A percentile compares a stretch with the other conserved stretches of the same genome.
phyloP scores from a whole-genome alignment of 768 basidiomycete genomes.

The Rubroboletus satanas region DNA sequence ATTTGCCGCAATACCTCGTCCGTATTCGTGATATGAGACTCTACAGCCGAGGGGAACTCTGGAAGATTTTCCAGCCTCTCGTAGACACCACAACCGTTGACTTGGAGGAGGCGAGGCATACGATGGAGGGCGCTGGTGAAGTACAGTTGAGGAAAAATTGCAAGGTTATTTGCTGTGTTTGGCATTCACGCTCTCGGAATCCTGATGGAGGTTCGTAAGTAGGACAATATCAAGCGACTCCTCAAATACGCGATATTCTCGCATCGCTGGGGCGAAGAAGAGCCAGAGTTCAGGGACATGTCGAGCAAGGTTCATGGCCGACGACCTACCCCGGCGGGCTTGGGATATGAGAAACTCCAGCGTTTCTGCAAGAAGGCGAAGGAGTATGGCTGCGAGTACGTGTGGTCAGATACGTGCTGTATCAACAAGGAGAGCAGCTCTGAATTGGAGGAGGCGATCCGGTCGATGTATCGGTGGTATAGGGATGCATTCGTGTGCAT shows the following conservation, averaged over 20 bases:
- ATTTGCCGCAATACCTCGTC: slow-evolving; percentile 15
- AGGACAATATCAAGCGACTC: slow-evolving; percentile 2
- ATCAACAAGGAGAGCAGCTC: slow-evolving; percentile 14
- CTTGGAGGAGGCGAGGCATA: neutral
- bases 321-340: neutral
- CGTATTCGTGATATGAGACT: slow-evolving; percentile 13
- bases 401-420: slow-evolving; percentile 23
- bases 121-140: neutral
- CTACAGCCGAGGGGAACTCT: slow-evolving; percentile 4
- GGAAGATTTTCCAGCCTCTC: neutral
- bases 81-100: neutral
- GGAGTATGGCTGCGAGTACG: slow-evolving; percentile 14
- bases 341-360: slow-evolving; percentile 11
- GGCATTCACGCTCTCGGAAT: neutral
- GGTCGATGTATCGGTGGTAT: slow-evolving; percentile 15
- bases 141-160: neutral
- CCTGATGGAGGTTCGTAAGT: neutral
- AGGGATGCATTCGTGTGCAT: slow-evolving; percentile 12
- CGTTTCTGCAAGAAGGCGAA: slow-evolving; percentile 14
- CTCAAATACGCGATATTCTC: slow-evolving; percentile 18
- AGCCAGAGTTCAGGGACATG: slow-evolving; percentile 13
- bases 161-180: slow-evolving; percentile 2
- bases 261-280: slow-evolving; percentile 18
- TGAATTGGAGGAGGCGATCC: slow-evolving; percentile 12
- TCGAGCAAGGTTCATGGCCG: neutral